Evolutionary conservation across 768 basidiomycete species (phyloP).

Genomic region (Mycena amicta): DNA sequence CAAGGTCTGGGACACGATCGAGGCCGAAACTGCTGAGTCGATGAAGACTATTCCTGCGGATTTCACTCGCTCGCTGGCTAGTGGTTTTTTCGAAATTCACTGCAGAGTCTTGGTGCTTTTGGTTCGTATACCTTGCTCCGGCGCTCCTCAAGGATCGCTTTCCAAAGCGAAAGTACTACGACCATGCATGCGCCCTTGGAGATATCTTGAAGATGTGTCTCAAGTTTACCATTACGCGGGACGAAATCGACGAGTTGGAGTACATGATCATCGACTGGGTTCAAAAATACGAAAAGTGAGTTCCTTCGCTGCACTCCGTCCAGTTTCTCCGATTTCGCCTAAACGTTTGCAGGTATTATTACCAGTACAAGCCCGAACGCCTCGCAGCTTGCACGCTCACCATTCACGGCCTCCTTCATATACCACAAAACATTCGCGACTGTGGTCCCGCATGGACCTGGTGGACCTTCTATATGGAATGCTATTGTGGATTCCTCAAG

Average conservation of each 20-base stretch:
- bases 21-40: not conserved
- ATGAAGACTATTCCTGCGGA: not conserved
- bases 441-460: slow-evolving; percentile 27
- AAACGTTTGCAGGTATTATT: not conserved
- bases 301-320: not conserved
- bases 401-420: slow-evolving; percentile 27
- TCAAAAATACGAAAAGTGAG: slow-evolving; percentile 1
- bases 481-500: slow-evolving; percentile 26
- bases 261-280: slow-evolving; percentile 1
- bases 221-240: not conserved
- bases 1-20: slow-evolving; percentile 5
- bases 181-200: not conserved
- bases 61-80: not conserved
- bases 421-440: slow-evolving; percentile 23
- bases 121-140: not conserved
- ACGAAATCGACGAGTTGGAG: not conserved
- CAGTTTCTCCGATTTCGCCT: not conserved
- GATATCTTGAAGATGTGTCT: not conserved
- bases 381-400: slow-evolving; percentile 24
- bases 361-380: slow-evolving; percentile 14
- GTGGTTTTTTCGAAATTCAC: not conserved
- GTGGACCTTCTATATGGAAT: slow-evolving; percentile 32
- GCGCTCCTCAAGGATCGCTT: not conserved
- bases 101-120: not conserved
- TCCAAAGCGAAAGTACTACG: not conserved